Evolutionary conservation across 176 grass and related monocot species (phyloP).

Genomic region (Aegilops sharonensis): DNA sequence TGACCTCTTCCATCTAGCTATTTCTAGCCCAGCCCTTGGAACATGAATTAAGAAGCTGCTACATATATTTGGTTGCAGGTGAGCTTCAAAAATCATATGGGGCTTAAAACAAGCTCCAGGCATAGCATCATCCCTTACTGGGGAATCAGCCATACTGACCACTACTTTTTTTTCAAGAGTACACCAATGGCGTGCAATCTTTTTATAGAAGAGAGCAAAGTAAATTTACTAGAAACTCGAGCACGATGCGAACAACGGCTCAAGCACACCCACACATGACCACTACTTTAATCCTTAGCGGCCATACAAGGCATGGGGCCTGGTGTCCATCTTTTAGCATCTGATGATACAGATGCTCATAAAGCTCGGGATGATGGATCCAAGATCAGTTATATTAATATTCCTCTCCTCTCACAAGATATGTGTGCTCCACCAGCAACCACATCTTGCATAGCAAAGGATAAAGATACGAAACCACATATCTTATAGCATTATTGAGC

Average conservation of each 20-base stretch:
- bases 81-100: not conserved
- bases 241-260: too few species aligned
- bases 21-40: not conserved
- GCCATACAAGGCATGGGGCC: not conserved
- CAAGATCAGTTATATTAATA: conserved; percentile 19
- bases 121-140: not conserved
- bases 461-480: not conserved
- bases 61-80: not conserved
- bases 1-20: not conserved
- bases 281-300: not conserved
- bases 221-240: too few species aligned
- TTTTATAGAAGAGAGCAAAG: too few species aligned
- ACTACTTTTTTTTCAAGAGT: too few species aligned
- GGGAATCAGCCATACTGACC: not conserved
- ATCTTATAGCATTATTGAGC: conserved; percentile 1
- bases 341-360: not conserved
- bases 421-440: conserved; percentile 25
- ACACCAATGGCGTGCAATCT: too few species aligned
- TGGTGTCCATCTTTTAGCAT: not conserved
- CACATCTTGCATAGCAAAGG: not conserved
- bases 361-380: conserved; percentile 3
- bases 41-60: not conserved
- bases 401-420: conserved; percentile 2
- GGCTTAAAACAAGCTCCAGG: not conserved
- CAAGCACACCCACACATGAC: not conserved